Evolutionary conservation across 1,139 yeast species (phyloP).

Genomic region (Lodderomyces theae): DNA sequence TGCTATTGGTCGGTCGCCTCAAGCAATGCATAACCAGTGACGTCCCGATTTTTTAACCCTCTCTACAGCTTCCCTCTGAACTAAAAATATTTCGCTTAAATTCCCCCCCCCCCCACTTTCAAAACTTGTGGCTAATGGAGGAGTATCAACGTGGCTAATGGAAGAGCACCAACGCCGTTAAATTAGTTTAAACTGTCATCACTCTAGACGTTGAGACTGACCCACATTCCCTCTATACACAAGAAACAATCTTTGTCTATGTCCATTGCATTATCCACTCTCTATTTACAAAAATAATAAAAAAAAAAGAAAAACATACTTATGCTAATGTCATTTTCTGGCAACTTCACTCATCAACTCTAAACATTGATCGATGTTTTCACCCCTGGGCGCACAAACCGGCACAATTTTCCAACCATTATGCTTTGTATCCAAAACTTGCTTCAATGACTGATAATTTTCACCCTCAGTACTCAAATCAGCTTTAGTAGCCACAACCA

Average conservation of each 20-base stretch:
- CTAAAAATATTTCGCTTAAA: too few species aligned
- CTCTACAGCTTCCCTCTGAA: neutral
- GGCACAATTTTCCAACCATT: conserved; percentile 71
- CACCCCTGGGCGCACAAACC: conserved; percentile 72
- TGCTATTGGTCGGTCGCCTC: neutral
- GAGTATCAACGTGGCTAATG: too few species aligned
- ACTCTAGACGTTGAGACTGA: too few species aligned
- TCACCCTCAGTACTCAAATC: conserved; percentile 58
- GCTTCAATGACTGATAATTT: conserved; percentile 41
- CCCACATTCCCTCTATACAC: too few species aligned
- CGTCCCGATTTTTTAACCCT: neutral
- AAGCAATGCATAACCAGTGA: neutral
- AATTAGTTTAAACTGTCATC: too few species aligned
- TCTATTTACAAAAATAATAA: too few species aligned
- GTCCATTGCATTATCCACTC: too few species aligned
- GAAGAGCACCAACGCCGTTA: too few species aligned
- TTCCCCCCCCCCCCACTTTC: too few species aligned
- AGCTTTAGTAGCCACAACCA: conserved; percentile 90
- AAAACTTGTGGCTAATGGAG: too few species aligned
- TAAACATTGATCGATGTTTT: conserved; percentile 70
- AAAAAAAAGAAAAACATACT: too few species aligned
- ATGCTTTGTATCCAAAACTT: conserved; percentile 35
- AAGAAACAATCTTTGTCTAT: too few species aligned
- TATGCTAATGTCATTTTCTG: neutral
- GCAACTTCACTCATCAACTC: conserved; percentile 63